Percentiles rank a stretch among this genome's conserved stretches.
These are phyloP conservation scores for Colletotrichum truncatum DNA, from an alignment of 2,329 filamentous ascomycete genomes.

Conservation along the genomic window DNA sequence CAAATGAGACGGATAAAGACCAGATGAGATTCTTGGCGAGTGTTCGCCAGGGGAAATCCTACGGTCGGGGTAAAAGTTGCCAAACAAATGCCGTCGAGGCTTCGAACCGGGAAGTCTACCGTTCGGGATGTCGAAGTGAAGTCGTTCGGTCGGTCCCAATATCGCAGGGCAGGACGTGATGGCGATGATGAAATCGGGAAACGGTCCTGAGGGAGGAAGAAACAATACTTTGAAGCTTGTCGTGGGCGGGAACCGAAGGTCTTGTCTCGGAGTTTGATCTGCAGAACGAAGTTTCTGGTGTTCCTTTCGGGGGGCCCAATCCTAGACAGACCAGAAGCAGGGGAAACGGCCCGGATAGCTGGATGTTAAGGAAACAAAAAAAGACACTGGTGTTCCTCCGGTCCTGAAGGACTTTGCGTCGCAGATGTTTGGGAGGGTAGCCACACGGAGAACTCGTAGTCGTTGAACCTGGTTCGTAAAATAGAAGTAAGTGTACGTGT, in stretches of 20 bases:
- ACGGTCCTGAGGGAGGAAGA: slow-evolving; percentile 11
- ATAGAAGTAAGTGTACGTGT: slow-evolving; percentile 7
- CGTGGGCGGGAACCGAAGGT: slow-evolving; percentile 5
- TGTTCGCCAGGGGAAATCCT: background rate
- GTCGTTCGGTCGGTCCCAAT: background rate
- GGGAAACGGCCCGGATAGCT: slow-evolving; percentile 36
- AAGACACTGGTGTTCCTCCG: slow-evolving; percentile 32
- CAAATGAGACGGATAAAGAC: background rate
- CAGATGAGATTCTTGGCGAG: background rate
- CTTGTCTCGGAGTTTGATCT: slow-evolving; percentile 35
- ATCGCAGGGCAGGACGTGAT: slow-evolving; percentile 7
- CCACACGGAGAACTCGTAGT: slow-evolving; percentile 4
- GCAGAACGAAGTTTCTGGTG: slow-evolving; percentile 36
- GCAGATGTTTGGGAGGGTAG: slow-evolving; percentile 42
- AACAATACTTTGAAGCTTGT: slow-evolving; percentile 9
- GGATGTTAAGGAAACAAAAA: background rate
- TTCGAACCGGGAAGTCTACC: slow-evolving; percentile 1
- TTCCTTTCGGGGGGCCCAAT: slow-evolving; percentile 17
- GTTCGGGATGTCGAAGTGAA: slow-evolving; percentile 11
- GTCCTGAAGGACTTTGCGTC: slow-evolving; percentile 47
- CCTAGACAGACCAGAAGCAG: slow-evolving; percentile 1
- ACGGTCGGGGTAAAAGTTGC: background rate
- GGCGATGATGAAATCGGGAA: slow-evolving; percentile 21
- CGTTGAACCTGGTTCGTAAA: slow-evolving; percentile 11
- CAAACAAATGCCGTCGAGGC: slow-evolving; percentile 7